Evolutionary conservation across 768 basidiomycete species (phyloP).

Genomic region (Psilocybe cyanescens): DNA sequence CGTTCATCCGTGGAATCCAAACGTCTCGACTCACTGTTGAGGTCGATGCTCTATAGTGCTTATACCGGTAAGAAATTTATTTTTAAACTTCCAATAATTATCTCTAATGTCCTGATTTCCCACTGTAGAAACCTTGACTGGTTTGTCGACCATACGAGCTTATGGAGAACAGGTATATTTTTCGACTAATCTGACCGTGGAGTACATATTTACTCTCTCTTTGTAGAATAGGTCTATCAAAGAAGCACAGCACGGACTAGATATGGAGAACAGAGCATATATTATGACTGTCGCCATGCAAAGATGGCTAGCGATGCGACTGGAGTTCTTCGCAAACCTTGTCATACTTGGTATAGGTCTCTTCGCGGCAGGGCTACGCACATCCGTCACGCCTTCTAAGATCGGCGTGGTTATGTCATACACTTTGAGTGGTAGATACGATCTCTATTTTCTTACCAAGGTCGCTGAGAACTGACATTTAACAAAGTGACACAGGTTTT

Average conservation of each 20-base stretch:
- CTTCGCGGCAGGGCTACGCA: conserved; percentile 67
- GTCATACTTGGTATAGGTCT: conserved; percentile 71
- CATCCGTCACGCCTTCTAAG: conserved; percentile 58
- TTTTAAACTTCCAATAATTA: background rate
- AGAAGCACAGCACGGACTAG: conserved; percentile 56
- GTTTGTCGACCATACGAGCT: conserved; percentile 64
- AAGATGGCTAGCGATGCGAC: conserved; percentile 63
- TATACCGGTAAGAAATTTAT: conserved; percentile 48
- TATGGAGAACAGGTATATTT: conserved; percentile 53
- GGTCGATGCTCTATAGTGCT: conserved; percentile 60
- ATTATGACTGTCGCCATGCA: conserved; percentile 69
- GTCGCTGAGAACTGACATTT: background rate
- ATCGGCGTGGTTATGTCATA: conserved; percentile 67
- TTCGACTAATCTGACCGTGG: background rate
- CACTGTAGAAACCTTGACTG: conserved; percentile 59
- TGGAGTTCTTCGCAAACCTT: conserved; percentile 71
- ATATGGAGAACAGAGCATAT: conserved; percentile 65
- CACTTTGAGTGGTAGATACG: conserved; percentile 44
- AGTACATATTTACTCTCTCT: background rate
- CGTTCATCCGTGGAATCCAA: conserved; percentile 67
- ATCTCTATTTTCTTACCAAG: conserved; percentile 6
- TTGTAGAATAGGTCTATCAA: conserved; percentile 48
- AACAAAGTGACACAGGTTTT: conserved; percentile 53
- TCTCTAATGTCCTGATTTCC: background rate
- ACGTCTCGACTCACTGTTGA: conserved; percentile 63